Evolutionary conservation across 805 yeast genomes (phyloP), one percentile per base, ranked within the genome.

Genomic region (Debaryomyces castellii): DNA sequence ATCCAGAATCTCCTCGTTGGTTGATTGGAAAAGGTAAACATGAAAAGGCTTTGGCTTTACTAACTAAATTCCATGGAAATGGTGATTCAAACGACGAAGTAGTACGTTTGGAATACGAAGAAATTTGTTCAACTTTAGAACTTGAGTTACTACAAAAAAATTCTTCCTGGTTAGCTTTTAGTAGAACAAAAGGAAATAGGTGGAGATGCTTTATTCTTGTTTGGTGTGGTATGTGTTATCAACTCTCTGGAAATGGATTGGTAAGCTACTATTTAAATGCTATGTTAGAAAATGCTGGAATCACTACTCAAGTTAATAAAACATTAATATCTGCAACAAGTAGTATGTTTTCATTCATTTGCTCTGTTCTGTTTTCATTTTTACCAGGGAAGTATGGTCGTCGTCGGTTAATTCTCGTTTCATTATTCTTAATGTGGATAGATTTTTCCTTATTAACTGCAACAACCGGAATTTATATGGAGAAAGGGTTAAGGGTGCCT

Each of bases 1-100:
- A n/a, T 34, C 81, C 81, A 2, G 82, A 77, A 51, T 70, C 78
- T 4, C 81, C 82, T 5, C 56, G 81, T 39, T 76, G 67, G 64
- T 57, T 72, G 22, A 63, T 76, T 1, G 52, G 67, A 17, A 57
- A 60, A 10, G 64, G 64, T 5, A 53, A 62, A 16, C 47, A 60
- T n/a, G 55, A 63, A 1, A 55, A 55, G 16, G 76, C 80, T 3
- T 46, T 46, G 17, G 32, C 41, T 1, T 47, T 55, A 16, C 43
- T 55, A 22, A 42, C 46, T 17, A 52, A 55, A 48, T 43, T 27
- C 17, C 45, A 27, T 35, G 11, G 43, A 40, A 27, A 43, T 23
- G 57, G 57, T 20, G 53, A 56, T 33, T 24, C 35, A 5, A 50
- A 41, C 37, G 54, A 56, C 43, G 51, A 54, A 9, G 40, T 71